phyloP scores from a whole-genome alignment of 768 basidiomycete genomes.

The Termitomyces sp. region DNA sequence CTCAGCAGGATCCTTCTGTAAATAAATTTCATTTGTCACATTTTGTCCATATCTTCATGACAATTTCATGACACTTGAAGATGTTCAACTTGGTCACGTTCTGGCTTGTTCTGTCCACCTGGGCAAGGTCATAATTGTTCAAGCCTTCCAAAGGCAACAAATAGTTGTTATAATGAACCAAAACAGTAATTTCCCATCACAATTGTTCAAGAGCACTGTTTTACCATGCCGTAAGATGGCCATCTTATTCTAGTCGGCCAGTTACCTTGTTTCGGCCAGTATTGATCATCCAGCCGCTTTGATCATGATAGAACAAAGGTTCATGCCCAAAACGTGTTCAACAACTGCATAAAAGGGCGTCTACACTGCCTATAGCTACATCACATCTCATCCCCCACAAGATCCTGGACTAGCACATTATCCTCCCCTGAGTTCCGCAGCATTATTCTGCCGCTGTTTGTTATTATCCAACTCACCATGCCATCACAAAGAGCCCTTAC shows the following conservation, averaged over 20 bases:
- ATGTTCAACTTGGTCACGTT: neutral
- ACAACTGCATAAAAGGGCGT: slow-evolving; percentile 14
- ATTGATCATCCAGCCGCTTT: slow-evolving; percentile 12
- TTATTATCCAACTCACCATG: slow-evolving; percentile 4
- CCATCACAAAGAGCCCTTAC: slow-evolving; percentile 9
- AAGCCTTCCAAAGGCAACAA: neutral
- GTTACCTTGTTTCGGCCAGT: slow-evolving; percentile 11
- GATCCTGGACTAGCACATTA: neutral
- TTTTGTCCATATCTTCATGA: too few species aligned
- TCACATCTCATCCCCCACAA: slow-evolving; percentile 2
- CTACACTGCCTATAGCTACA: neutral
- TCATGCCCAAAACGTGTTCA: slow-evolving; percentile 14
- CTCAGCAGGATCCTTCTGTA: too few species aligned
- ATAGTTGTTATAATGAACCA: neutral
- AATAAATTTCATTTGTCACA: neutral
- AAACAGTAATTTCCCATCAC: neutral
- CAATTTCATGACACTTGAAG: neutral
- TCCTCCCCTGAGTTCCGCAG: slow-evolving; percentile 2
- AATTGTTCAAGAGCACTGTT: neutral
- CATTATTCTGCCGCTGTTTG: neutral
- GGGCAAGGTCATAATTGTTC: neutral
- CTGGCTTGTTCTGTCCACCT: neutral
- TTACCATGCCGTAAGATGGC: neutral
- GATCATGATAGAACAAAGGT: slow-evolving; percentile 17
- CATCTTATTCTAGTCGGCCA: neutral